Evolutionary conservation across 768 basidiomycete species (phyloP), one percentile per base, ranked within the genome.

Genomic region (Lactarius evosmus): DNA sequence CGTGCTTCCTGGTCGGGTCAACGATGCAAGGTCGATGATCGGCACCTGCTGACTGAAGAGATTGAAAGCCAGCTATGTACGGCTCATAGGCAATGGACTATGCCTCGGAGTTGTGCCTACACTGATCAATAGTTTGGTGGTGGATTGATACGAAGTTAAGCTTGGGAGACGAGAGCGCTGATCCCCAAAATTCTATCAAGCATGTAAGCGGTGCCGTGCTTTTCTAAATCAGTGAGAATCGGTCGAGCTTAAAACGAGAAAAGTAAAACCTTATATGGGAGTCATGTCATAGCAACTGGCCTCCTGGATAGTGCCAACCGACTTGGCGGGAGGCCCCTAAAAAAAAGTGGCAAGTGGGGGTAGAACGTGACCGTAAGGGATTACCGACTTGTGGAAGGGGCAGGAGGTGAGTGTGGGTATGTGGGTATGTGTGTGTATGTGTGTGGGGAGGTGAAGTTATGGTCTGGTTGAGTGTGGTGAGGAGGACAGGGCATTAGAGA

Each of bases 81-180:
- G 30, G 52, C 54, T 61, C 19, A 61, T 12, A 61, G 32, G 44
- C 33, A 44, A 61, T 56, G 44, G 16, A 14, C 29, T n/a, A 33
- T 14, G 54, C 22, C 16, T 25, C 54, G 25, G 41, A 29, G 29
- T 14, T 36, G 32, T 19, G 44, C 16, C 41, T 25, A 41, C 52
- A 41, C 11, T 44, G 16, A 30, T 41, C 51, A 53, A 60, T 22
- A 9, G 30, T 12, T 33, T n/a, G 19, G 22, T 12, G 7, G 46
- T 11, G 46, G 46, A 25, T 25, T 46, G 27, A 29, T n/a, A 22
- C 29, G 53, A 30, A n/a, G 30, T 30, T 22, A 29, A 33, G 50
- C 36, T 7, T 52, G 17, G n/a, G 19, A 11, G 29, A 49, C 46
- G 19, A 38, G 50, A 19, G 12, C 6, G n/a, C n/a, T 38, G 58